Evolutionary conservation across 108 stramenopile species (phyloP).

Genomic region (Skeletonema tropicum): DNA sequence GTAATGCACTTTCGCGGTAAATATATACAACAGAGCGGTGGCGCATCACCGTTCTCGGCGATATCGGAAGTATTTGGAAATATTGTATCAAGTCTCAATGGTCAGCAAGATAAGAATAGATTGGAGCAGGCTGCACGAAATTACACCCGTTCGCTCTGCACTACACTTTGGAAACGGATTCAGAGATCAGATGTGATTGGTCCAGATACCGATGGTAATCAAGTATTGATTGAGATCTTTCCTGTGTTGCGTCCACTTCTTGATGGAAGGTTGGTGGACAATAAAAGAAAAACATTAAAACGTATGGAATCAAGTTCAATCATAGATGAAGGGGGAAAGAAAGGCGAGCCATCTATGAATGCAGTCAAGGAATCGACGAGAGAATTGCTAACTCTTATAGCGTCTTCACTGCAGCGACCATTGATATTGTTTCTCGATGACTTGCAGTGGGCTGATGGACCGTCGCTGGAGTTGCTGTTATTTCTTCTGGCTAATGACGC

Average conservation of each 20-base stretch:
- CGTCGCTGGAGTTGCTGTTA: slow-evolving; percentile 11
- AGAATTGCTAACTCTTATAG: background rate
- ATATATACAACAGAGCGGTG: slow-evolving; percentile 8
- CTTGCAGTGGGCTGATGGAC: no score
- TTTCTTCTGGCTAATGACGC: background rate
- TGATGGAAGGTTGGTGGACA: background rate
- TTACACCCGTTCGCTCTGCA: background rate
- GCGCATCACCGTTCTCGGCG: slow-evolving; percentile 2
- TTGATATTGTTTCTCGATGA: no score
- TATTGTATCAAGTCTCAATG: background rate
- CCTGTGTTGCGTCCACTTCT: background rate
- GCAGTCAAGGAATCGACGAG: background rate
- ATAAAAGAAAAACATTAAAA: background rate
- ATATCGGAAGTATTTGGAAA: slow-evolving; percentile 1
- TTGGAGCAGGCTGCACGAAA: background rate
- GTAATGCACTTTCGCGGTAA: slow-evolving; percentile 4
- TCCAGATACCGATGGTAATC: slow-evolving; percentile 1
- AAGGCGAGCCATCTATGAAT: slow-evolving; percentile 3
- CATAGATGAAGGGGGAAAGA: background rate
- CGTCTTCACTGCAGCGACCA: slow-evolving; percentile 8
- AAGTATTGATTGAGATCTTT: background rate
- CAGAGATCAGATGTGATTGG: slow-evolving; percentile 1
- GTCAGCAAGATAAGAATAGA: background rate
- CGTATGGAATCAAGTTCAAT: background rate
- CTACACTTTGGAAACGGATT: background rate